A percentile compares a stretch with the other conserved stretches of the same genome.
Evolutionary conservation across 1,284 basidiomycete genomes (phyloP).

Genomic region (Marasmius sp.): DNA sequence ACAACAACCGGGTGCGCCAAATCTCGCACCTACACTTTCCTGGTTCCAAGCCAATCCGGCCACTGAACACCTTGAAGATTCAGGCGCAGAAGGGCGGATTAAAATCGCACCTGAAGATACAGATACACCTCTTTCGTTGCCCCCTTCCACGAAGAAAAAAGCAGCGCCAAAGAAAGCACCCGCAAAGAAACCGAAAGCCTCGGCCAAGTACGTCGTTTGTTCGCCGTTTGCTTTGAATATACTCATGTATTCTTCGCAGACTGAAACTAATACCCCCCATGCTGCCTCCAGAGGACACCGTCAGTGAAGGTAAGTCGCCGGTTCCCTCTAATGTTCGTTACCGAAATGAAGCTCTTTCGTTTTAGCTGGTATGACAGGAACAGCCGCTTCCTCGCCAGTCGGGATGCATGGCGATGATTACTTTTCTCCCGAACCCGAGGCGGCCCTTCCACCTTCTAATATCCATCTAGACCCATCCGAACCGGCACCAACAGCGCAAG

Average conservation of each 20-base stretch:
- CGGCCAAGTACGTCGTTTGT: slow-evolving; percentile 18
- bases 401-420: slow-evolving; percentile 35
- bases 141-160: slow-evolving; percentile 7
- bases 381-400: slow-evolving; percentile 50
- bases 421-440: slow-evolving; percentile 44
- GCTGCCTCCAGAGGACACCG: slow-evolving; percentile 38
- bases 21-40: slow-evolving; percentile 37
- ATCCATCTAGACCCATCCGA: slow-evolving; percentile 19
- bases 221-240: not conserved
- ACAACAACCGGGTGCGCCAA: slow-evolving; percentile 29
- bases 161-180: slow-evolving; percentile 21
- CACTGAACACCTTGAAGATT: slow-evolving; percentile 7
- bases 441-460: slow-evolving; percentile 7
- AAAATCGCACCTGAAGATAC: not conserved
- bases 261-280: slow-evolving; percentile 17
- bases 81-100: slow-evolving; percentile 6
- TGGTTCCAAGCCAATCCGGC: slow-evolving; percentile 23
- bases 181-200: slow-evolving; percentile 7
- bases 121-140: slow-evolving; percentile 5
- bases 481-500: slow-evolving; percentile 21
- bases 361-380: slow-evolving; percentile 39
- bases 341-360: not conserved
- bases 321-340: not conserved
- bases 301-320: slow-evolving; percentile 34
- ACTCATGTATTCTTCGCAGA: not conserved